Evolutionary conservation across 176 grass and related monocot species (phyloP).

Genomic region (Bolboschoenus planiculmis): DNA sequence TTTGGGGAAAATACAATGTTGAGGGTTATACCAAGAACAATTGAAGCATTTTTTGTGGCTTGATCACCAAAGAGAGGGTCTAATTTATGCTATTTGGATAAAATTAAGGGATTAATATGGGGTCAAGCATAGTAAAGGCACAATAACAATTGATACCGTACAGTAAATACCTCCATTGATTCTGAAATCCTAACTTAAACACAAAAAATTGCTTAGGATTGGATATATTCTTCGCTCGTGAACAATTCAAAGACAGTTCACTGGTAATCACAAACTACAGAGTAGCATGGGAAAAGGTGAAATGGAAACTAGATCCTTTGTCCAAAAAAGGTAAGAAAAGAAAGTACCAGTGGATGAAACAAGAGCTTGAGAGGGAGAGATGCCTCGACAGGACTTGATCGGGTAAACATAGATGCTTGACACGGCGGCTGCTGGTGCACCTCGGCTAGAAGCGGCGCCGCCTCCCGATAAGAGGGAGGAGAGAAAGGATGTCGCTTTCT

Average conservation of each 20-base stretch:
- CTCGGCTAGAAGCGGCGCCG: neutral
- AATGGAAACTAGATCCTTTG: neutral
- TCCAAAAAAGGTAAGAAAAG: neutral
- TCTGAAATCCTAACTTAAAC: neutral
- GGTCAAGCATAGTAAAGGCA: neutral
- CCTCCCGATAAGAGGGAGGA: conserved; percentile 45
- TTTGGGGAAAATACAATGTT: neutral
- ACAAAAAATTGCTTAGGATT: neutral
- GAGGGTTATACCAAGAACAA: neutral
- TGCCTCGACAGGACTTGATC: conserved; percentile 75
- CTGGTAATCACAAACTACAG: neutral
- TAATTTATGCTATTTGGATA: neutral
- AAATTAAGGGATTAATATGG: neutral
- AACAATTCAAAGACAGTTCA: neutral
- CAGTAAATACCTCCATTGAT: neutral
- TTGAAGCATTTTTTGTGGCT: neutral
- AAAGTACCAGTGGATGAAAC: conserved; percentile 55
- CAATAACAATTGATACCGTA: neutral
- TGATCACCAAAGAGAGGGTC: neutral
- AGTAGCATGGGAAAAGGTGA: neutral
- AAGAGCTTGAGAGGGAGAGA: conserved; percentile 59
- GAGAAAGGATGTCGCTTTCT: conserved; percentile 41
- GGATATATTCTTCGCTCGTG: neutral
- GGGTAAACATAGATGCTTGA: conserved; percentile 66
- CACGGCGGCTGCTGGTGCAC: conserved; percentile 31